Percentiles rank a stretch among this genome's conserved stretches.
These are phyloP conservation scores for Rheum nobile DNA, from an alignment of 148 eudicot genomes.

Conservation along the genomic window DNA sequence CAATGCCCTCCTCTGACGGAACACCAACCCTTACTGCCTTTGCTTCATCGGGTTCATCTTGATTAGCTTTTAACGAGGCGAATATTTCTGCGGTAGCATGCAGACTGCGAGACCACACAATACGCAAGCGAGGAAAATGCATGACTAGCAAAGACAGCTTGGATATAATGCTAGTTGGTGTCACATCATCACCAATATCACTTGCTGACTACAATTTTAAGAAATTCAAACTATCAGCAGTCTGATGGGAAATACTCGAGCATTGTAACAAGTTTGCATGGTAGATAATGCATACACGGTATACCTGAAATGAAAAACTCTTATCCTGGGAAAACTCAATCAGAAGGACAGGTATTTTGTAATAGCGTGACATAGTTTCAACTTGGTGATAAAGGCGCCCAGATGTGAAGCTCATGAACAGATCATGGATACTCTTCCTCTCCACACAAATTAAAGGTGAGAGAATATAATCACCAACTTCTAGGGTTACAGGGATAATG, in stretches of 20 bases:
- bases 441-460: conserved; percentile 93
- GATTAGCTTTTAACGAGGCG: conserved; percentile 79
- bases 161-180: conserved; percentile 80
- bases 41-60: conserved; percentile 90
- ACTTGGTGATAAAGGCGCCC: conserved; percentile 92
- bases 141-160: conserved; percentile 82
- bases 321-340: conserved; percentile 98
- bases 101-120: conserved; percentile 98
- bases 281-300: background rate
- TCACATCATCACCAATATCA: conserved; percentile 92
- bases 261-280: background rate
- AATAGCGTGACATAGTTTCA: conserved; percentile 91
- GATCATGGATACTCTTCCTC: conserved; percentile 94
- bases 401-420: conserved; percentile 85
- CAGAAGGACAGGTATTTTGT: conserved; percentile 81
- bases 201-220: conserved; percentile 60
- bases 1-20: conserved; percentile 90
- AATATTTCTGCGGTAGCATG: conserved; percentile 98
- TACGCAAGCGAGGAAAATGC: conserved; percentile 95
- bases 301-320: conserved; percentile 98
- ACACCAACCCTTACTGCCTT: conserved; percentile 95
- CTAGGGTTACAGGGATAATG: conserved; percentile 86
- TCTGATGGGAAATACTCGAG: background rate
- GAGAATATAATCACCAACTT: conserved; percentile 96
- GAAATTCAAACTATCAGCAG: background rate